Evolutionary conservation across 495 filamentous ascomycete genomes (phyloP), one percentile per base, ranked within the genome.

Genomic region (Neurospora africana): DNA sequence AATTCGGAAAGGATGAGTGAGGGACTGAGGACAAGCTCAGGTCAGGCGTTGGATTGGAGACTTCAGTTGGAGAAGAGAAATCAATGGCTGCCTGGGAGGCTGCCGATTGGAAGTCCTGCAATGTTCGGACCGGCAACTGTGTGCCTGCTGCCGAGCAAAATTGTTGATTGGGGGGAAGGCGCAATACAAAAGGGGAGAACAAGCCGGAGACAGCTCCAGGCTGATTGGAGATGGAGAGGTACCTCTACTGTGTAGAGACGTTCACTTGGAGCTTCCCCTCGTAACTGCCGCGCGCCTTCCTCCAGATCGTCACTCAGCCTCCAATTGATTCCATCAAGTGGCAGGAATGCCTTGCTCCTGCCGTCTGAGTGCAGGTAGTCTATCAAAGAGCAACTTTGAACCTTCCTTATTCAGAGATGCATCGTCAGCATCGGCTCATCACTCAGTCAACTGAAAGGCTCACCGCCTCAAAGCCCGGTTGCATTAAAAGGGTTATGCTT

Each of bases 81-180:
- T 36, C 36, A 21, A 58, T 71, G 69, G 43, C 53, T 30, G 69
- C 17, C 43, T 71, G 76, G 74, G 70, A 74, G 37, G 41, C 69
- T 76, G 74, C 76, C 76, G 76, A 77, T 77, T 77, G 76, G 76
- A 71, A 71, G 72, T 53, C 58, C 30, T 65, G 53, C 27, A 65
- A 65, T 33, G 1, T 61, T 30, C 13, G 47, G 53, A 61, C 23
- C 53, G 53, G 53, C 53, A 61, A 61, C 23, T 9, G 53, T 58
- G 23, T 61, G 53, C 53, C 53, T 61, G 11, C 23, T 61, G 53
- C 53, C 53, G 5, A 61, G 47, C 23, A 58, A 58, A 30, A 15
- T 23, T 21, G 44, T 23, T 53, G 44, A 44, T 21, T 44, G n/a
- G 41, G 21, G 21, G 21, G 44, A 58, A 47, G n/a, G 43, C 43